Evolutionary conservation across 2,329 filamentous ascomycete genomes (phyloP), one percentile per base, ranked within the genome.

Genomic region (Trichophyton verrucosum): DNA sequence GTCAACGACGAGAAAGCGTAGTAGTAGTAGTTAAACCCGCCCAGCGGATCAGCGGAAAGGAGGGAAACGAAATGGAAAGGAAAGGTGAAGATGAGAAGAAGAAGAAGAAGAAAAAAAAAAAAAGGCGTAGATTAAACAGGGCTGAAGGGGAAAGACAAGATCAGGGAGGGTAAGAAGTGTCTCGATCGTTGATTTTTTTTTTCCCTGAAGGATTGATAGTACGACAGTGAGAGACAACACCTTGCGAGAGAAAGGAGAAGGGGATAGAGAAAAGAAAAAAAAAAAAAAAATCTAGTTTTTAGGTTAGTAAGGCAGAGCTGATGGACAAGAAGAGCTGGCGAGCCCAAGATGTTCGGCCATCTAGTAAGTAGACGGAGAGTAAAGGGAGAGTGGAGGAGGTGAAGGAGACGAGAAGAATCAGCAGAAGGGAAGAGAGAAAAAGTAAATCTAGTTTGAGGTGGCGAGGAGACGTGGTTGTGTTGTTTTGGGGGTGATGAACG

Each of bases 361-460:
- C 22, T 38, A 57, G 40, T 44, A 44, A n/a, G n/a, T 44, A 44
- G 40, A 44, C 20, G 20, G 40, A 44, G n/a, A 17, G 40, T 8
- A 17, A n/a, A 17, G n/a, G 40, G 40, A 40, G 15, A 42, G 40
- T n/a, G 13, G n/a, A 44, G 13, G n/a, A 44, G 40, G n/a, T 44
- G 40, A 44, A 44, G 36, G 17, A 42, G 55, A 57, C 11, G 33
- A 38, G 33, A 38, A 38, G 33, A 38, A 38, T 1, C 33, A 38
- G 33, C 13, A 38, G 33, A 17, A 20, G n/a, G 36, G 15, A 46
- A 58, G 22, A 36, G 17, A 36, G 17, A 42, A 42, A 46, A 46
- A 44, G 20, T 42, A 58, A 44, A 58, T 58, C 42, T 58, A 58
- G 56, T 46, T 58, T 46, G 57, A 30, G 40, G 57, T 44, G 57